Conservation (phyloP, 1,139 yeast genomes). For the Blastobotrys persicus region DNA sequence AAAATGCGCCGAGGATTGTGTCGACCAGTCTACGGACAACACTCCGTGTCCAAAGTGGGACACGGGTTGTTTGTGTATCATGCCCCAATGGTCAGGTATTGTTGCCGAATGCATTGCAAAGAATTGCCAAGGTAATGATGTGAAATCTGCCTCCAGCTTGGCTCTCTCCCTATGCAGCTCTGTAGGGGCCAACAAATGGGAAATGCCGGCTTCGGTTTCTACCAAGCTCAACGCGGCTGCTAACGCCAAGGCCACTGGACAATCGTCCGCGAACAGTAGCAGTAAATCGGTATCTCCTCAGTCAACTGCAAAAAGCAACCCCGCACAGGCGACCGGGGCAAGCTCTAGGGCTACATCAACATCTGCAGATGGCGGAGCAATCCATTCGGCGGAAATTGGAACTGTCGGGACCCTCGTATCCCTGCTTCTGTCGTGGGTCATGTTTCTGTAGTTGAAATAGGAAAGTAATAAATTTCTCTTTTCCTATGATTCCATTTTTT, state of each 20-base stretch:
- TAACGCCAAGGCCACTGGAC: slow-evolving; percentile 13
- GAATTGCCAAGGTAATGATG: slow-evolving; percentile 43
- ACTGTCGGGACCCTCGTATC: background rate
- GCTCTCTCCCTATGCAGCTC: slow-evolving; percentile 45
- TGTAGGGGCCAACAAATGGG: slow-evolving; percentile 49
- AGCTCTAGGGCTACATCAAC: slow-evolving; percentile 1
- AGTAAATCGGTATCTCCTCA: slow-evolving; percentile 1
- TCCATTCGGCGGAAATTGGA: slow-evolving; percentile 1
- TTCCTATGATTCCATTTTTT: background rate
- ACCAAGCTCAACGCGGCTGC: slow-evolving; percentile 40
- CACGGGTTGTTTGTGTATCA: slow-evolving; percentile 52
- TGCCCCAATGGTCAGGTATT: slow-evolving; percentile 48
- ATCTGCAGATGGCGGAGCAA: background rate
- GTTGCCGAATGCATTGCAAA: slow-evolving; percentile 49
- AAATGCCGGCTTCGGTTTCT: slow-evolving; percentile 45
- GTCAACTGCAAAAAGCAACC: background rate
- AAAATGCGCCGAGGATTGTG: slow-evolving; percentile 42
- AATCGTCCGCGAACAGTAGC: background rate
- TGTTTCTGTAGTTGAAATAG: slow-evolving; percentile 5
- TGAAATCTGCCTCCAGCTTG: slow-evolving; percentile 41
- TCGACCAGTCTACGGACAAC: slow-evolving; percentile 17
- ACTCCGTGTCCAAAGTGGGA: slow-evolving; percentile 52
- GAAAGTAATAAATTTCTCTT: background rate
- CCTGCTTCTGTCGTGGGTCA: slow-evolving; percentile 3
- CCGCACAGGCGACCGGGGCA: background rate